Percentiles rank a stretch among this genome's conserved stretches.
These are phyloP conservation scores for Cercospora canescens DNA, from an alignment of 2,329 filamentous ascomycete species.

Conservation along the genomic window DNA sequence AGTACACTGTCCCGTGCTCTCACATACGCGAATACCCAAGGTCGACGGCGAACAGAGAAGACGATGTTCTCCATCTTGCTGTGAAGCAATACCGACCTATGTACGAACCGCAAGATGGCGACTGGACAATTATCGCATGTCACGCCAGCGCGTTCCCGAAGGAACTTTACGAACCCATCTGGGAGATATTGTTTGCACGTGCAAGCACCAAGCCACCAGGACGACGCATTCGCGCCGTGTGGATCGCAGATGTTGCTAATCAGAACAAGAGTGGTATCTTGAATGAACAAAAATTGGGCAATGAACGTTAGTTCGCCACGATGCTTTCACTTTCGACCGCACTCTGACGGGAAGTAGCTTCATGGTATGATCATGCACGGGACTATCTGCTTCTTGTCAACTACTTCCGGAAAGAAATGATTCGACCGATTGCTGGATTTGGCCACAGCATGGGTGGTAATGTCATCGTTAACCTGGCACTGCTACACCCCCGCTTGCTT, in stretches of 20 bases:
- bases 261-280: constrained; percentile 77
- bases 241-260: constrained; percentile 81
- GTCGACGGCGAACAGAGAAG: not conserved
- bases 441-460: constrained; percentile 85
- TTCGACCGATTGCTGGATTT: constrained; percentile 75
- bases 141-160: constrained; percentile 16
- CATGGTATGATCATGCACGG: constrained; percentile 79
- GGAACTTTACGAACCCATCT: constrained; percentile 25
- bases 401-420: constrained; percentile 72
- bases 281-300: constrained; percentile 73
- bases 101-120: constrained; percentile 6
- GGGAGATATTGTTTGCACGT: too few species aligned
- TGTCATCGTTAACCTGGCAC: constrained; percentile 38
- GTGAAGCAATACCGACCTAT: constrained; percentile 23
- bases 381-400: constrained; percentile 84
- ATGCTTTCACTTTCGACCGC: too few species aligned
- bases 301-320: too few species aligned
- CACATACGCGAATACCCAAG: constrained; percentile 6
- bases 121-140: constrained; percentile 19
- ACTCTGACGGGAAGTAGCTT: not conserved
- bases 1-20: not conserved
- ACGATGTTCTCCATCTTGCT: not conserved
- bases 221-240: constrained; percentile 67
- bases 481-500: not conserved
- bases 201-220: too few species aligned